These are phyloP conservation scores for Podosphaera xanthii DNA, from an alignment of 2,329 filamentous ascomycete species.

Conservation along the genomic window DNA sequence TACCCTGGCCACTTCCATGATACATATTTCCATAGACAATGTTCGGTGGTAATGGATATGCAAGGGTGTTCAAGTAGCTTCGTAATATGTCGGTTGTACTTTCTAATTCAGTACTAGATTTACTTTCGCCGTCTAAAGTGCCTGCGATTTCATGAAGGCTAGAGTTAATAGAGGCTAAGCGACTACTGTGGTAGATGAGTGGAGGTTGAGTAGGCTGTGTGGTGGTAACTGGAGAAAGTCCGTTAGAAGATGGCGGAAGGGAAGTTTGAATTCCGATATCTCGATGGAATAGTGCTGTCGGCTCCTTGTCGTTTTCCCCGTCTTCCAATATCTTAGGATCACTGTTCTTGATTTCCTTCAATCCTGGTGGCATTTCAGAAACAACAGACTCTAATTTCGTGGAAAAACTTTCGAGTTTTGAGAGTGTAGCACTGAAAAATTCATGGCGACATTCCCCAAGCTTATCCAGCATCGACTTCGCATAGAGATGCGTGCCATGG, in stretches of 20 bases:
- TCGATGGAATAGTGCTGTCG: conserved; percentile 59
- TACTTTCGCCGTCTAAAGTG: conserved; percentile 11
- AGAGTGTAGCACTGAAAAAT: conserved; percentile 24
- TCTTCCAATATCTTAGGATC: conserved; percentile 17
- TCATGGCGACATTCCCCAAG: conserved; percentile 29
- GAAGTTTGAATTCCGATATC: conserved; percentile 64
- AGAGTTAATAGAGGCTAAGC: conserved; percentile 25
- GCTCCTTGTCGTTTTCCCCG: conserved; percentile 29
- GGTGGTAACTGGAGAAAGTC: not conserved
- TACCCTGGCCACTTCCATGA: conserved; percentile 8
- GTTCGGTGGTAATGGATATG: conserved; percentile 20
- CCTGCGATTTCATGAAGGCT: conserved; percentile 28
- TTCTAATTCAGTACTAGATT: conserved; percentile 8
- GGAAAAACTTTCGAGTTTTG: conserved; percentile 28
- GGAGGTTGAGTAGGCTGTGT: not conserved
- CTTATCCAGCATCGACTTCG: conserved; percentile 34
- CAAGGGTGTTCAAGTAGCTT: conserved; percentile 41
- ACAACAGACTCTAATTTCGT: conserved; percentile 30
- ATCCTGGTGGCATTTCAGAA: conserved; percentile 31
- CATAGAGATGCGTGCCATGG: conserved; percentile 48
- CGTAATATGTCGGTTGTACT: conserved; percentile 26
- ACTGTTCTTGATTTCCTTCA: conserved; percentile 1
- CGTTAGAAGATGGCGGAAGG: conserved; percentile 15
- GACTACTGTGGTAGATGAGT: conserved; percentile 17
- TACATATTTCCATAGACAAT: conserved; percentile 13